Evolutionary conservation across 2,329 filamentous ascomycete genomes (phyloP).

Genomic region (Orbilia javanica): DNA sequence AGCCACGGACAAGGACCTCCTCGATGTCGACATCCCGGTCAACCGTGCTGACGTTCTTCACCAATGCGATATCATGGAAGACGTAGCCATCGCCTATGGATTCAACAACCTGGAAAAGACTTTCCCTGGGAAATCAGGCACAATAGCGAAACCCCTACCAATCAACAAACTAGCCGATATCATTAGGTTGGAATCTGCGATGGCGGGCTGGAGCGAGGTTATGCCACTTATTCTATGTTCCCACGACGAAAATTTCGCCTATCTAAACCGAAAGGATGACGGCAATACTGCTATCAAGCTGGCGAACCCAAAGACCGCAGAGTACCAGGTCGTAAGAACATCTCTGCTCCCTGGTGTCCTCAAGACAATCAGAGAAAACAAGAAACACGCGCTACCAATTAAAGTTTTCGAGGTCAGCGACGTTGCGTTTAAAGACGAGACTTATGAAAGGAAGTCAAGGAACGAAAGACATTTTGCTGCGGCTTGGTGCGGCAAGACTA

Average conservation of each 20-base stretch:
- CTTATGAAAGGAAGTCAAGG: constrained; percentile 83
- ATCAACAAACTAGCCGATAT: constrained; percentile 97
- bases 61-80: constrained; percentile 98
- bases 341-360: constrained; percentile 86
- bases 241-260: constrained; percentile 97
- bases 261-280: constrained; percentile 90
- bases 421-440: constrained; percentile 88
- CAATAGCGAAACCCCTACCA: constrained; percentile 84
- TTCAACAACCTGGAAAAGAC: constrained; percentile 94
- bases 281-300: constrained; percentile 84
- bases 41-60: constrained; percentile 95
- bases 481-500: constrained; percentile 92
- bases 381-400: constrained; percentile 86
- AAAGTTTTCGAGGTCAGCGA: constrained; percentile 93
- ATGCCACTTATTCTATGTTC: constrained; percentile 97
- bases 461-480: constrained; percentile 98
- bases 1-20: constrained; percentile 74
- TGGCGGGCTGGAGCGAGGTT: constrained; percentile 96
- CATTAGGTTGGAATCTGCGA: constrained; percentile 86
- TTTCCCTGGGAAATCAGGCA: constrained; percentile 86
- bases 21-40: constrained; percentile 85
- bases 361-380: constrained; percentile 95
- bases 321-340: constrained; percentile 94
- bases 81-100: constrained; percentile 94
- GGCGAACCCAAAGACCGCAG: constrained; percentile 90